A percentile compares a stretch with the other conserved stretches of the same genome.
Conservation (phyloP, 768 basidiomycete genomes). For the Xanthoconium purpureum region DNA sequence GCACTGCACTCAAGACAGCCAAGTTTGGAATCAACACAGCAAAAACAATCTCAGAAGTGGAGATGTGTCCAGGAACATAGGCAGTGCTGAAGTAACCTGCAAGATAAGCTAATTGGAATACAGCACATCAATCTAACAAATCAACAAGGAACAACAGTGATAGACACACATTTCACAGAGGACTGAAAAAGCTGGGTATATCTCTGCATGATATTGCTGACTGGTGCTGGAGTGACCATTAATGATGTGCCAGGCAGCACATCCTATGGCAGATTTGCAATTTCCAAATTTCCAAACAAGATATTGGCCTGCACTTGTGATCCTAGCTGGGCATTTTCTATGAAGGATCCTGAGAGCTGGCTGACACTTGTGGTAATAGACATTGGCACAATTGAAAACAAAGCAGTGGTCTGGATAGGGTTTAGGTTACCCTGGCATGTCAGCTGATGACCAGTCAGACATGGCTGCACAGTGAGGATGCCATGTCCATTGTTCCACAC, state of each 20-base stretch:
- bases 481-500: constrained; percentile 22
- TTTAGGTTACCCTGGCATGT: constrained; percentile 24
- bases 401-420: constrained; percentile 19
- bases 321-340: background rate
- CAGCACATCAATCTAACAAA: background rate
- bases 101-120: constrained; percentile 12
- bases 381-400: constrained; percentile 22
- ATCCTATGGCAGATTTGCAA: constrained; percentile 5
- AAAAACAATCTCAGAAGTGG: constrained; percentile 21
- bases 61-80: constrained; percentile 30
- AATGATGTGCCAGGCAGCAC: background rate
- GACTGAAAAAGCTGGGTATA: constrained; percentile 24
- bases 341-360: background rate
- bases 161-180: constrained; percentile 14
- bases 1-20: constrained; percentile 22
- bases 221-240: constrained; percentile 7
- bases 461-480: constrained; percentile 18
- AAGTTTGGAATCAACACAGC: constrained; percentile 28
- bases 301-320: constrained; percentile 18
- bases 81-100: constrained; percentile 24
- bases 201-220: constrained; percentile 13
- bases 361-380: constrained; percentile 6
- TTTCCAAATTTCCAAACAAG: constrained; percentile 20
- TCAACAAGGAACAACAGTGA: background rate
- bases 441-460: constrained; percentile 4